Percentiles rank a stretch among this genome's conserved stretches.
These are phyloP conservation scores for Grifola frondosa DNA, from an alignment of 1,284 basidiomycete genomes.

Conservation along the genomic window DNA sequence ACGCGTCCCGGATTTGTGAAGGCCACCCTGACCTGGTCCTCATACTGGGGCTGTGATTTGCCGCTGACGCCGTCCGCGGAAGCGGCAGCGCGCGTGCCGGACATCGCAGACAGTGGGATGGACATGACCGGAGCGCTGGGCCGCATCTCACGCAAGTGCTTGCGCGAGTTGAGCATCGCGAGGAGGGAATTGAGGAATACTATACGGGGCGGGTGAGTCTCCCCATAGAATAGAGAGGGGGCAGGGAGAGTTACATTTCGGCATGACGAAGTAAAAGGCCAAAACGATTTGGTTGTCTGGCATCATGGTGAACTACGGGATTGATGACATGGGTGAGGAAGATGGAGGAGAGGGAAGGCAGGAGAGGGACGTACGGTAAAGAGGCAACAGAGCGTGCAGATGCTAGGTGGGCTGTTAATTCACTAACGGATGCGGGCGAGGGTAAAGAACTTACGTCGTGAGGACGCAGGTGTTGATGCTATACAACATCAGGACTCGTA, in stretches of 20 bases:
- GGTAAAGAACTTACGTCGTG: constrained; percentile 1
- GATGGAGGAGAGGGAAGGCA: no score
- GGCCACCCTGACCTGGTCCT: no score
- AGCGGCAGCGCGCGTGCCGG: no score
- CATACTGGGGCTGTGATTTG: no score
- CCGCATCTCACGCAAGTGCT: not conserved
- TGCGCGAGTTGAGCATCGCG: not conserved
- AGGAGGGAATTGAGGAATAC: not conserved
- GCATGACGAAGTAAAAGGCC: not conserved
- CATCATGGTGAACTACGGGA: not conserved
- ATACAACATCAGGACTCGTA: constrained; percentile 5
- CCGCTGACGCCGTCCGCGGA: no score
- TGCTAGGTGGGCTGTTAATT: not conserved
- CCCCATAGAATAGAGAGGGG: not conserved
- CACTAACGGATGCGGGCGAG: not conserved
- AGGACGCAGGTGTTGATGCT: constrained; percentile 5
- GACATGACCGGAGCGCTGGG: no score
- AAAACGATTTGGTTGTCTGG: not conserved
- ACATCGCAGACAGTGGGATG: no score
- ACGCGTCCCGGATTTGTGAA: no score
- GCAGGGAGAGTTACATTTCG: not conserved
- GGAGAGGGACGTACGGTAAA: not conserved
- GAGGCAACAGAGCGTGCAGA: constrained; percentile 1
- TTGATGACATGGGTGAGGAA: no score
- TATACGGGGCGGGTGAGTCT: not conserved